Evolutionary conservation across 2,329 filamentous ascomycete genomes (phyloP).

Genomic region (Phialemonium atrogriseum): DNA sequence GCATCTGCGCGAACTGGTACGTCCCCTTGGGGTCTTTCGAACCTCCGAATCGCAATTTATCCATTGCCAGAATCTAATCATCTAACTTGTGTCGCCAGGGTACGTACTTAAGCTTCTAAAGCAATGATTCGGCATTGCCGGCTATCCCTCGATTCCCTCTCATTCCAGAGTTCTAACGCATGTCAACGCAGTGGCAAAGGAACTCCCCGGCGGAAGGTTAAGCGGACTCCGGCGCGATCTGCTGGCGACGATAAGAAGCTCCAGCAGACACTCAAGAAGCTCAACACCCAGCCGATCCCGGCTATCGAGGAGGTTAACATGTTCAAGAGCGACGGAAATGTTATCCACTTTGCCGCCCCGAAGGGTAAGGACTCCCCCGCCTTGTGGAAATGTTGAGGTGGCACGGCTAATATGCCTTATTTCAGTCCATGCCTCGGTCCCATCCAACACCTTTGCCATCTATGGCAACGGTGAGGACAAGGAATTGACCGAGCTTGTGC

Average conservation of each 20-base stretch:
- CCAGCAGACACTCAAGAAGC: conserved; percentile 94
- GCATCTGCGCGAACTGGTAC: conserved; percentile 56
- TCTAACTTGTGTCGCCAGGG: conserved; percentile 17
- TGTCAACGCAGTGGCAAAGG: conserved; percentile 69
- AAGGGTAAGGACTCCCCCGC: conserved; percentile 63
- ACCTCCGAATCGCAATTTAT: conserved; percentile 7
- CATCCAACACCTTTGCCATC: conserved; percentile 98
- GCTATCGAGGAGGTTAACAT: conserved; percentile 99
- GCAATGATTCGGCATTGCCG: conserved; percentile 3
- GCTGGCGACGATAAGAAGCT: conserved; percentile 99
- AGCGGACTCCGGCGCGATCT: conserved; percentile 90
- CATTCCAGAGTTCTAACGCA: not conserved
- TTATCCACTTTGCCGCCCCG: conserved; percentile 97
- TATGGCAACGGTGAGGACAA: conserved; percentile 99
- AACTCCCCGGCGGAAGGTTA: conserved; percentile 94
- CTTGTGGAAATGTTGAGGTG: conserved; percentile 4
- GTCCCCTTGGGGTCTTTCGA: conserved; percentile 24
- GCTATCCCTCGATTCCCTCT: conserved; percentile 1
- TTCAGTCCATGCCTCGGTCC: conserved; percentile 92
- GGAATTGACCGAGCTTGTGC: conserved; percentile 98
- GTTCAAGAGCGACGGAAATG: conserved; percentile 99
- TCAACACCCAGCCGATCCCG: conserved; percentile 99
- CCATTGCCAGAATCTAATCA: no score
- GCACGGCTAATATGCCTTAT: conserved; percentile 1
- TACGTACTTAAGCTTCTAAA: conserved; percentile 14